phyloP scores from a whole-genome alignment of 1,284 basidiomycete species.

The Butyriboletus appendiculatus region DNA sequence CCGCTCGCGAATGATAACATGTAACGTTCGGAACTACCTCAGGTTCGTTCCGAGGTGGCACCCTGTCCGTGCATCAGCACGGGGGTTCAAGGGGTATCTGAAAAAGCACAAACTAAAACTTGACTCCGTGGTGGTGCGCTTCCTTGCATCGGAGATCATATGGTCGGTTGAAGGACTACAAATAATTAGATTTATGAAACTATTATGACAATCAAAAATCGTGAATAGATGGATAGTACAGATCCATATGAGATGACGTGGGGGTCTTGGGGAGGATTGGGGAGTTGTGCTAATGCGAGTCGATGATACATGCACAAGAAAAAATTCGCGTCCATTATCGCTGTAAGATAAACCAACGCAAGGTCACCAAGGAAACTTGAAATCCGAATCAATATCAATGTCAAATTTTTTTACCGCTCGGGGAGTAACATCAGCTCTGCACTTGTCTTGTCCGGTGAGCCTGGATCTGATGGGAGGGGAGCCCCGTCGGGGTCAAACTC shows the following conservation, averaged over 20 bases:
- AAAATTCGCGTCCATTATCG: constrained; percentile 22
- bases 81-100: background rate
- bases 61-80: no score
- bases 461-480: constrained; percentile 29
- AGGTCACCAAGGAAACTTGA: background rate
- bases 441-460: constrained; percentile 34
- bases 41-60: background rate
- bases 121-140: background rate
- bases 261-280: background rate
- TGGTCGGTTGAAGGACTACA: background rate
- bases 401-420: constrained; percentile 28
- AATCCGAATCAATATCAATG: constrained; percentile 1
- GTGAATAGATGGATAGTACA: constrained; percentile 17
- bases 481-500: constrained; percentile 34
- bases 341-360: constrained; percentile 14
- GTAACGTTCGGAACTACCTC: background rate
- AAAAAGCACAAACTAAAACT: background rate
- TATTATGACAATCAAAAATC: constrained; percentile 9
- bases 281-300: constrained; percentile 14
- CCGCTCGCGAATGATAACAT: background rate
- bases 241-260: constrained; percentile 18
- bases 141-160: background rate
- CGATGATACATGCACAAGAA: constrained; percentile 21
- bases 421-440: constrained; percentile 32
- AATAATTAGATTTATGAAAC: constrained; percentile 2